phyloP scores from a whole-genome alignment of 768 basidiomycete species.

The Boletales sp. region DNA sequence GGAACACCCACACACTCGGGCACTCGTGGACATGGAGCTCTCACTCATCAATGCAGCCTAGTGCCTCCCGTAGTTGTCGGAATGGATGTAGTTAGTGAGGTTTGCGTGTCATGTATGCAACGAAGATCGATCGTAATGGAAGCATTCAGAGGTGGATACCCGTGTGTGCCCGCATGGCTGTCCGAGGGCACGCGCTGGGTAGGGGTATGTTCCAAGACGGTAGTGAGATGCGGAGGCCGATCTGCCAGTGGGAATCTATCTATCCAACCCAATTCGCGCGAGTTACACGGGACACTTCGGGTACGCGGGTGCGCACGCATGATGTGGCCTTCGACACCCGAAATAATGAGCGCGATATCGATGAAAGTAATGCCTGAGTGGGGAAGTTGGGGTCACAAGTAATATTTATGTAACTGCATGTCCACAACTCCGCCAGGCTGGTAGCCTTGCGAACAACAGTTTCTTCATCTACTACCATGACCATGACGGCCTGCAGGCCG shows the following conservation, averaged over 20 bases:
- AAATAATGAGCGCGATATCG: constrained; percentile 4
- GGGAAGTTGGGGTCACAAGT: constrained; percentile 1
- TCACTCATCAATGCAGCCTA: constrained; percentile 40
- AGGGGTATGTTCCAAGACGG: not conserved
- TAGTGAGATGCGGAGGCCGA: constrained; percentile 15
- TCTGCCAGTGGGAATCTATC: too few species aligned
- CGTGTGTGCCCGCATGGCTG: not conserved
- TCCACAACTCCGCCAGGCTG: constrained; percentile 8
- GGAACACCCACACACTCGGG: constrained; percentile 68
- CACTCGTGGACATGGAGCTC: constrained; percentile 62
- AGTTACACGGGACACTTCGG: constrained; percentile 13
- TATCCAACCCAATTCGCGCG: not conserved
- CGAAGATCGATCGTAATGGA: not conserved
- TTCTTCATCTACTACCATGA: constrained; percentile 27
- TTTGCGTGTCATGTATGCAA: not conserved
- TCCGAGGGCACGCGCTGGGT: not conserved
- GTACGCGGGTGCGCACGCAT: not conserved
- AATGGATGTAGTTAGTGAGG: too few species aligned
- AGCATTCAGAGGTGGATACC: not conserved
- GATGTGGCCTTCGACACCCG: not conserved
- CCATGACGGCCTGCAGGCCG: constrained; percentile 31
- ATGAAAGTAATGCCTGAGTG: constrained; percentile 8
- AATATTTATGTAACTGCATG: constrained; percentile 25
- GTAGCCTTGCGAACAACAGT: constrained; percentile 14
- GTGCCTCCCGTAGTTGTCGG: too few species aligned